A percentile compares a stretch with the other conserved stretches of the same genome.
These are phyloP conservation scores for Fragilariopsis cylindrus DNA, from an alignment of 108 stramenopile genomes.

Conservation along the genomic window DNA sequence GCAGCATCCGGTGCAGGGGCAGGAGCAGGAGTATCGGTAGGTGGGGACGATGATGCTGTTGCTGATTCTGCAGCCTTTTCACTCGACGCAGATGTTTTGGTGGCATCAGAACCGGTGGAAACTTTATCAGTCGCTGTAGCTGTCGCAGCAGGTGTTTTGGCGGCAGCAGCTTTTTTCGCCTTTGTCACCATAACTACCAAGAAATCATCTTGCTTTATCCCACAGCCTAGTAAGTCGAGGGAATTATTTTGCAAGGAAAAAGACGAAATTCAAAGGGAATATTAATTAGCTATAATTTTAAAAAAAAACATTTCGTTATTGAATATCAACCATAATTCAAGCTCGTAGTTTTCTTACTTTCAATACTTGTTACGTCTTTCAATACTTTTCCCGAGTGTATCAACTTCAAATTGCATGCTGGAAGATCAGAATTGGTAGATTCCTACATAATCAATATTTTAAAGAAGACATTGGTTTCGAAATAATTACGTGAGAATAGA, in stretches of 20 bases:
- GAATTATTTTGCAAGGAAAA: no score
- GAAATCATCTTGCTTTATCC: constrained; percentile 91
- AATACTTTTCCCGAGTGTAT: constrained; percentile 97
- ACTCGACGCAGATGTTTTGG: constrained; percentile 37
- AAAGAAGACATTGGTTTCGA: background rate
- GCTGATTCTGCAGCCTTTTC: constrained; percentile 31
- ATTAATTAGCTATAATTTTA: no score
- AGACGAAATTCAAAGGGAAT: no score
- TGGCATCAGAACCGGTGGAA: constrained; percentile 35
- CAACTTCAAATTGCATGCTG: constrained; percentile 84
- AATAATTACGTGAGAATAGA: background rate
- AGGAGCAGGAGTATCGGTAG: constrained; percentile 48
- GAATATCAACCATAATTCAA: no score
- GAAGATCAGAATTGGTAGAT: constrained; percentile 68
- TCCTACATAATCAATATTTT: constrained; percentile 43
- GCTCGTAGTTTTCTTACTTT: constrained; percentile 14
- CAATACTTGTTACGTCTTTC: constrained; percentile 89
- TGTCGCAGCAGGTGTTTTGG: constrained; percentile 53
- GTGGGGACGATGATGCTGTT: constrained; percentile 39
- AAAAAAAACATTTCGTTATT: no score
- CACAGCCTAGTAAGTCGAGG: constrained; percentile 29
- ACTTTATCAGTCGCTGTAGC: constrained; percentile 39
- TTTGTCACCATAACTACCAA: constrained; percentile 97
- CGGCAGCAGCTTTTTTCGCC: constrained; percentile 75
- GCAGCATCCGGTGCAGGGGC: constrained; percentile 30